A percentile compares a stretch with the other conserved stretches of the same genome.
Conservation (phyloP, 176 grass and related monocot genomes). For the sorghum (Sorghum bicolor) region DNA sequence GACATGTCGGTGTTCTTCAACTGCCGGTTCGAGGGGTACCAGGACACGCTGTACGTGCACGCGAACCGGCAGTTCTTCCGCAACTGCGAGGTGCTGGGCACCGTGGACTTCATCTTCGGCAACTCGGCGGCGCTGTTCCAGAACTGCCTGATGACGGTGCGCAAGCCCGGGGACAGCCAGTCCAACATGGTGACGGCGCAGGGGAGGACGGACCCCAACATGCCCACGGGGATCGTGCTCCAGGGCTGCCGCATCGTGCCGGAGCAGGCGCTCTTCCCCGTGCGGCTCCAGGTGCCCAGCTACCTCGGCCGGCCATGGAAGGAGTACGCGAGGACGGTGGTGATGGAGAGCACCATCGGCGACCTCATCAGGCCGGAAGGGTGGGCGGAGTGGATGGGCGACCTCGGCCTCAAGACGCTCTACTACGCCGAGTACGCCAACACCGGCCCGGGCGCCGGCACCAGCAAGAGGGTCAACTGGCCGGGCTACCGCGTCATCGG, state of each 20-base stretch:
- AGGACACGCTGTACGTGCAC: constrained; percentile 89
- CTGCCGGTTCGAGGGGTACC: constrained; percentile 79
- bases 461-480: constrained; percentile 65
- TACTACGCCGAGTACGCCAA: constrained; percentile 89
- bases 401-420: constrained; percentile 55
- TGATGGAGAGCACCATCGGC: constrained; percentile 76
- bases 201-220: constrained; percentile 61
- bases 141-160: constrained; percentile 82
- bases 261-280: constrained; percentile 53
- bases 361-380: constrained; percentile 75
- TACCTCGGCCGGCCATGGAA: constrained; percentile 94
- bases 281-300: constrained; percentile 38
- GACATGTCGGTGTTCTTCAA: constrained; percentile 76
- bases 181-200: constrained; percentile 70
- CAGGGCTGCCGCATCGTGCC: constrained; percentile 76
- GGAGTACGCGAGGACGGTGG: constrained; percentile 55
- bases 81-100: constrained; percentile 73
- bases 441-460: constrained; percentile 67
- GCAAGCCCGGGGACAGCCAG: constrained; percentile 67
- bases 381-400: constrained; percentile 61
- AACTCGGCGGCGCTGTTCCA: constrained; percentile 70
- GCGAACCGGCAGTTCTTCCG: constrained; percentile 73
- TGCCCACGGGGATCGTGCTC: constrained; percentile 71
- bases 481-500: constrained; percentile 66
- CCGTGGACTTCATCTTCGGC: constrained; percentile 89